Percentiles rank a stretch among this genome's conserved stretches.
Evolutionary conservation across 2,329 filamentous ascomycete species (phyloP).

Genomic region (Beauveria sp.): DNA sequence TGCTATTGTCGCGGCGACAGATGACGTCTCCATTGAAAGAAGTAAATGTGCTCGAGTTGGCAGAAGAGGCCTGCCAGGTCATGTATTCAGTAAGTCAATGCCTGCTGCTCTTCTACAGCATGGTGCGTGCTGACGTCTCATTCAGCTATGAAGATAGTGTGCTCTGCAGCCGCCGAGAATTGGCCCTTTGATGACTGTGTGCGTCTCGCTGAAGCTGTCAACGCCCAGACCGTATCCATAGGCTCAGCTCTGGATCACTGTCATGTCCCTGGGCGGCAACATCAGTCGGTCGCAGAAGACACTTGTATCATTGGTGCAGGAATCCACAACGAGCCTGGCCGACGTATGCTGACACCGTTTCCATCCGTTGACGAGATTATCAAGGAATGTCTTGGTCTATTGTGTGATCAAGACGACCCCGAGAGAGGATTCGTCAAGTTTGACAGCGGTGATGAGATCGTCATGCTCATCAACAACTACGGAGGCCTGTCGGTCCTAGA

Average conservation of each 20-base stretch:
- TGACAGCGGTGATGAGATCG: constrained; percentile 36
- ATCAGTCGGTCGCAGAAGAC: constrained; percentile 36
- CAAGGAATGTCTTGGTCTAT: constrained; percentile 51
- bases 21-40: constrained; percentile 17
- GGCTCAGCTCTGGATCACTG: constrained; percentile 54
- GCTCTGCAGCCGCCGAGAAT: constrained; percentile 39
- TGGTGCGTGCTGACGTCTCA: constrained; percentile 24
- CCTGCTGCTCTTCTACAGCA: constrained; percentile 25
- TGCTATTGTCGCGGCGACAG: constrained; percentile 43
- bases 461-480: constrained; percentile 52
- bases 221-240: constrained; percentile 46
- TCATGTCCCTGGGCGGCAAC: constrained; percentile 46
- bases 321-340: constrained; percentile 59
- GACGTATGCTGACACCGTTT: constrained; percentile 46
- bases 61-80: constrained; percentile 52
- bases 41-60: constrained; percentile 52
- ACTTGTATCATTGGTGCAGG: constrained; percentile 59
- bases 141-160: constrained; percentile 47
- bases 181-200: constrained; percentile 42
- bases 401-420: constrained; percentile 47
- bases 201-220: constrained; percentile 40
- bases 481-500: constrained; percentile 51
- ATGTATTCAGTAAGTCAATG: constrained; percentile 41
- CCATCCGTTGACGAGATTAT: constrained; percentile 42
- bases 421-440: constrained; percentile 43